Evolutionary conservation across 75 land plant genomes (phyloP).

Genomic region (Sequoia sempervirens): DNA sequence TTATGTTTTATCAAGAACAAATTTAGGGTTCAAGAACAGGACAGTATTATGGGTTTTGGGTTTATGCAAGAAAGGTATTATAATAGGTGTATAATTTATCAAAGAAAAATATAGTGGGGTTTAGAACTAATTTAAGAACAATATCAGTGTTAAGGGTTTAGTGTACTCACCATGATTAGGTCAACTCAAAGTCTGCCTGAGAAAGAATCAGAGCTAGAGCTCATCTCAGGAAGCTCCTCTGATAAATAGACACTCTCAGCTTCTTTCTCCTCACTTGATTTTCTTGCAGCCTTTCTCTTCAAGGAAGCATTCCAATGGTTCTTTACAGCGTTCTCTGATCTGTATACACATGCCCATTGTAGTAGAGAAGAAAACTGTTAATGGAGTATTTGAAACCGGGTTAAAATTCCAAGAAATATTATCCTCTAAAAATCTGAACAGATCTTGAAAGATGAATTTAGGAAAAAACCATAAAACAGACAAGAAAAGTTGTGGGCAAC

Average conservation of each 20-base stretch:
- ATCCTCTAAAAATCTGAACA: neutral
- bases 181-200: neutral
- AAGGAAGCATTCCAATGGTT: constrained; percentile 90
- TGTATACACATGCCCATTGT: constrained; percentile 12
- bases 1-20: too few relatives aligned
- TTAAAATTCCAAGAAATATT: neutral
- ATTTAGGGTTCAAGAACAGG: too few relatives aligned
- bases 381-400: neutral
- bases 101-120: too few relatives aligned
- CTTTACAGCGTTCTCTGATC: constrained; percentile 90
- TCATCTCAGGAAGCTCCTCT: neutral
- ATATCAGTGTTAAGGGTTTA: neutral
- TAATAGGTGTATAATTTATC: too few relatives aligned
- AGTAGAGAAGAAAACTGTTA: neutral
- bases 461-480: neutral
- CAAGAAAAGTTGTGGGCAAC: neutral
- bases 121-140: neutral
- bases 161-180: neutral
- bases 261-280: neutral
- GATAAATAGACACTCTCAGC: neutral
- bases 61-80: too few relatives aligned
- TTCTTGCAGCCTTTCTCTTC: constrained; percentile 61
- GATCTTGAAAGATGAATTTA: neutral
- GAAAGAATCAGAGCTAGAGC: neutral
- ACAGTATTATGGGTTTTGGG: too few relatives aligned